Conservation (phyloP, 345 rosid species). For the Sisymbrium irio region DNA sequence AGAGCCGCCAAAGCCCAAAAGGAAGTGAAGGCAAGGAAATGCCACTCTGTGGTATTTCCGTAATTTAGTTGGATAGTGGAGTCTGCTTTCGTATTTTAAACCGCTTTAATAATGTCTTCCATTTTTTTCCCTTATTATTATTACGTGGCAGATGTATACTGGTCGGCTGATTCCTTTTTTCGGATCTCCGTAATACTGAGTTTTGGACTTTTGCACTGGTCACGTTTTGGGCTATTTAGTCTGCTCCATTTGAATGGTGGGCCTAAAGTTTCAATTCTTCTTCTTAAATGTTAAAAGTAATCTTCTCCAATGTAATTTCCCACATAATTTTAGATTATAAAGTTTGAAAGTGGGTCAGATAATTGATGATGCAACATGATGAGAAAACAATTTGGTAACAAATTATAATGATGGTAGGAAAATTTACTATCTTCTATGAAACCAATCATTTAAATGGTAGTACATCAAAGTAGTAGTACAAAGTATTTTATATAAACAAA, state of each 20-base stretch:
- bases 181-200: background rate
- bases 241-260: background rate
- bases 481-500: no score
- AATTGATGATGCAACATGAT: no score
- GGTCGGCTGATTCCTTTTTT: background rate
- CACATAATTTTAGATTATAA: no score
- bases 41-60: slow-evolving; percentile 9
- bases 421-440: no score
- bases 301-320: no score
- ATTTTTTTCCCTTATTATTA: background rate
- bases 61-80: slow-evolving; percentile 1
- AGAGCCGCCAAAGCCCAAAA: slow-evolving; percentile 7
- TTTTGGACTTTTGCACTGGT: background rate
- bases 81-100: background rate
- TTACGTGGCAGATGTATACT: background rate
- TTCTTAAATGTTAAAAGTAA: background rate
- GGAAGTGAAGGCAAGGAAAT: background rate
- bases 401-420: no score
- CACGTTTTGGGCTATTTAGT: background rate
- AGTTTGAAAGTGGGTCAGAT: no score
- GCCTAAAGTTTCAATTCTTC: background rate
- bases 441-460: no score
- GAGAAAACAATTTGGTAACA: no score
- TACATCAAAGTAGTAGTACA: no score
- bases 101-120: background rate